Evolutionary conservation across 345 rosid genomes (phyloP).

Genomic region (Carallia pectinifolia): DNA sequence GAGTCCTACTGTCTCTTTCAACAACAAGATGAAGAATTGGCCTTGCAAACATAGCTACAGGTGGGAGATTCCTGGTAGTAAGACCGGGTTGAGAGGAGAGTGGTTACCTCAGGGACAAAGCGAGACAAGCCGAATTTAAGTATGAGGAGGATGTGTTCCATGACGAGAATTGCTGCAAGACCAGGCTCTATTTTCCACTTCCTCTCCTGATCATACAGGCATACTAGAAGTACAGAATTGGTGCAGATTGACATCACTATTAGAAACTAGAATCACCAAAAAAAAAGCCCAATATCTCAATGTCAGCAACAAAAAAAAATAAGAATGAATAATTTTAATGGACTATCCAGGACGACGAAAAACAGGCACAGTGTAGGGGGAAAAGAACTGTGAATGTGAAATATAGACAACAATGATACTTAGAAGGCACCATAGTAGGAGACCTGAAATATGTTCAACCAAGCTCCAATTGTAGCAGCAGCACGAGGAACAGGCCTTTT

Average conservation of each 20-base stretch:
- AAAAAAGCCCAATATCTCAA: background rate
- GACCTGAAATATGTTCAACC: constrained; percentile 97
- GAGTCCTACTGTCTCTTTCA: no score
- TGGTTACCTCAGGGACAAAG: constrained; percentile 70
- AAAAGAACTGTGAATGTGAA: background rate
- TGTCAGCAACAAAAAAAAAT: constrained; percentile 3
- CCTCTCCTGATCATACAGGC: constrained; percentile 82
- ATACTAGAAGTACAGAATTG: constrained; percentile 81
- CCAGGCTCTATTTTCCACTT: constrained; percentile 95
- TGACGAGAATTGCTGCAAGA: constrained; percentile 73
- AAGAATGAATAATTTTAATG: background rate
- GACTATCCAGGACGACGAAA: background rate
- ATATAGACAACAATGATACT: background rate
- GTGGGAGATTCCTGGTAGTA: background rate
- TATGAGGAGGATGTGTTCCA: constrained; percentile 78
- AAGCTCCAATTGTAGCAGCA: constrained; percentile 86
- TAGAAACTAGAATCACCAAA: constrained; percentile 51
- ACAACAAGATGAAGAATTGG: no score
- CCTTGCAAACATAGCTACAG: no score
- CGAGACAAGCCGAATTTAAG: constrained; percentile 79
- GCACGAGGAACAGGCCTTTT: constrained; percentile 84
- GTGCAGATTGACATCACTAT: constrained; percentile 89
- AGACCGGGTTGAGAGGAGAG: background rate
- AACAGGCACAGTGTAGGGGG: background rate
- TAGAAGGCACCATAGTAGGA: background rate